These are phyloP conservation scores for Phalaenopsis hybrid DNA, from an alignment of 116 monocot species.

Conservation along the genomic window DNA sequence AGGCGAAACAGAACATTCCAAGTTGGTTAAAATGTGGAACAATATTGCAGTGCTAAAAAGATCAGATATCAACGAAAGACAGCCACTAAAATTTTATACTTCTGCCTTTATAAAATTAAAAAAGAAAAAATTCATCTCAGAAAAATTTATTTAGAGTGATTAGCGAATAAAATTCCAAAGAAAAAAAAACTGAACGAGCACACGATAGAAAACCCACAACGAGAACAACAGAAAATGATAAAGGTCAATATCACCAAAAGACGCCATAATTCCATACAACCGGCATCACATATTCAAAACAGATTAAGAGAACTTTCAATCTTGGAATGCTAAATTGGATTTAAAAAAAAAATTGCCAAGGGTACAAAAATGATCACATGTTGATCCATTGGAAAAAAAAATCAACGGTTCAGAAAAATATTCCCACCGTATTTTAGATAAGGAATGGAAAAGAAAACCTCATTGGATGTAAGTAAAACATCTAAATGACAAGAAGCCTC, in stretches of 20 bases:
- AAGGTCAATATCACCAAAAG: background rate
- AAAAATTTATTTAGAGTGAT: background rate
- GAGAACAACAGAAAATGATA: background rate
- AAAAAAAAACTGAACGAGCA: background rate
- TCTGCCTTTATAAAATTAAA: background rate
- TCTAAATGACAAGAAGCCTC: background rate
- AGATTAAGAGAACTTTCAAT: background rate
- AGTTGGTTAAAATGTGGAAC: background rate
- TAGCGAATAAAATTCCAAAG: background rate
- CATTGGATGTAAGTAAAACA: background rate
- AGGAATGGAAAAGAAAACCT: background rate
- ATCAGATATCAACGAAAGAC: background rate
- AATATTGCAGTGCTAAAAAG: background rate
- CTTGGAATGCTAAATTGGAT: background rate
- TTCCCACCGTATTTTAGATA: background rate
- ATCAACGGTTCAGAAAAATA: background rate
- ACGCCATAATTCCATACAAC: background rate
- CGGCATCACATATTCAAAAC: background rate
- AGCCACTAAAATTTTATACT: background rate
- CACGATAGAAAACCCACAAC: background rate
- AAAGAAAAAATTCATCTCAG: background rate
- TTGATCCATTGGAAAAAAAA: background rate
- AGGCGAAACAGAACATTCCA: background rate
- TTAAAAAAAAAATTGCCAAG: background rate
- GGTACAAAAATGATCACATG: background rate